Conservation (phyloP, 2,329 filamentous ascomycete genomes). For the Hirsutella rhossiliensis region DNA sequence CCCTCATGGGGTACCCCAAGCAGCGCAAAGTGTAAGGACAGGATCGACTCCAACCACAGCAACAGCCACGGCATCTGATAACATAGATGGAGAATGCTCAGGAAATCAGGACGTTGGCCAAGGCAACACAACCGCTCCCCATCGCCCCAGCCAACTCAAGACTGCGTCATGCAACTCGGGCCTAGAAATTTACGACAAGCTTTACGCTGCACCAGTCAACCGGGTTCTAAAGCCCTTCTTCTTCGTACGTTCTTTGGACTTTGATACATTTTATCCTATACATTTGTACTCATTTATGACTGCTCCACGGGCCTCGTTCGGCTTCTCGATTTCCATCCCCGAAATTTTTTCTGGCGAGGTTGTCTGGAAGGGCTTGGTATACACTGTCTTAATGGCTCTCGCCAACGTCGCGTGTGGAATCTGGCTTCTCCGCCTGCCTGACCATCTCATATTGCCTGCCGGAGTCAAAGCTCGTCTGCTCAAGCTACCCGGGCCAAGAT, state of each 20-base stretch:
- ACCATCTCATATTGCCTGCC: not conserved
- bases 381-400: constrained; percentile 57
- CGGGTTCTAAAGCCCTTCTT: not conserved
- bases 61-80: no score
- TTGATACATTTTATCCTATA: not conserved
- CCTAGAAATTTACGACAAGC: not conserved
- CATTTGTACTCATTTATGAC: not conserved
- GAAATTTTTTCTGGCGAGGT: constrained; percentile 52
- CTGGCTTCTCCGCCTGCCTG: constrained; percentile 33
- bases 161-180: not conserved
- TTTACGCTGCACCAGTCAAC: not conserved
- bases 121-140: no score
- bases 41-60: no score
- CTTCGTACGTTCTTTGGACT: not conserved
- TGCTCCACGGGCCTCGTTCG: constrained; percentile 44
- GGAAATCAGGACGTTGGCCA: no score
- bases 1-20: no score
- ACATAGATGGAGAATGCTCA: no score
- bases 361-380: constrained; percentile 64
- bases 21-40: no score
- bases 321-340: constrained; percentile 66
- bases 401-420: constrained; percentile 48
- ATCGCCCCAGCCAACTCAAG: not conserved
- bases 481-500: not conserved
- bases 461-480: not conserved